Evolutionary conservation across 306 rosid species (phyloP).

Genomic region (Sesbania bispinosa): DNA sequence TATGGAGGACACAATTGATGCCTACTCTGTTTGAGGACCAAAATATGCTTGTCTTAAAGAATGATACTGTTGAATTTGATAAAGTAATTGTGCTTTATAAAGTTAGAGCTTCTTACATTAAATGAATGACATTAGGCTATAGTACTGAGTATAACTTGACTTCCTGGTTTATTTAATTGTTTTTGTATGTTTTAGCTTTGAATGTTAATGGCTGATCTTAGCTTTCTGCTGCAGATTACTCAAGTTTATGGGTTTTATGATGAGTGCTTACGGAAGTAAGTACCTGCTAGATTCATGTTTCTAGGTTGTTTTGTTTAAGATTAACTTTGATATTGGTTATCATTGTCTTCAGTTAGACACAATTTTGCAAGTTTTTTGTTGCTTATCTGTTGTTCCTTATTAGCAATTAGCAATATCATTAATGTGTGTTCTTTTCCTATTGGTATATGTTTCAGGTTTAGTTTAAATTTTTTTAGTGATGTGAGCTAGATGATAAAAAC

Average conservation of each 20-base stretch:
- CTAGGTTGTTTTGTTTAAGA: not conserved
- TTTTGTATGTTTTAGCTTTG: not conserved
- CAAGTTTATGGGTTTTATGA: slow-evolving; percentile 97
- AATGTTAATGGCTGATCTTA: slow-evolving; percentile 26
- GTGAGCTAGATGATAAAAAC: too few relatives aligned
- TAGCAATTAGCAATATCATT: not conserved
- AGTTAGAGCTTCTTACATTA: not conserved
- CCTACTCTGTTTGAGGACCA: not conserved
- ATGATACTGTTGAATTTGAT: not conserved
- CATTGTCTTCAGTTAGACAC: not conserved
- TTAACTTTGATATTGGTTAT: not conserved
- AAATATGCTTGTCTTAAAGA: not conserved
- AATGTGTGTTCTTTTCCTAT: not conserved
- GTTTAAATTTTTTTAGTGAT: not conserved
- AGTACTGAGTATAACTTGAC: not conserved
- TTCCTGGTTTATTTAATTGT: not conserved
- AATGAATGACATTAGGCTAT: not conserved
- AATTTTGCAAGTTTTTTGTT: not conserved
- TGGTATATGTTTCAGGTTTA: not conserved
- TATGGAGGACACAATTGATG: not conserved
- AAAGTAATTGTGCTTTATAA: not conserved
- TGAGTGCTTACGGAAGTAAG: slow-evolving; percentile 94
- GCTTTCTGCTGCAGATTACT: slow-evolving; percentile 71
- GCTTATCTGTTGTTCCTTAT: not conserved
- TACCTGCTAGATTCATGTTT: slow-evolving; percentile 28